Evolutionary conservation across 2,329 filamentous ascomycete species (phyloP), one percentile per base, ranked within the genome.

Genomic region (Zelopaecilomyces penicillatus): DNA sequence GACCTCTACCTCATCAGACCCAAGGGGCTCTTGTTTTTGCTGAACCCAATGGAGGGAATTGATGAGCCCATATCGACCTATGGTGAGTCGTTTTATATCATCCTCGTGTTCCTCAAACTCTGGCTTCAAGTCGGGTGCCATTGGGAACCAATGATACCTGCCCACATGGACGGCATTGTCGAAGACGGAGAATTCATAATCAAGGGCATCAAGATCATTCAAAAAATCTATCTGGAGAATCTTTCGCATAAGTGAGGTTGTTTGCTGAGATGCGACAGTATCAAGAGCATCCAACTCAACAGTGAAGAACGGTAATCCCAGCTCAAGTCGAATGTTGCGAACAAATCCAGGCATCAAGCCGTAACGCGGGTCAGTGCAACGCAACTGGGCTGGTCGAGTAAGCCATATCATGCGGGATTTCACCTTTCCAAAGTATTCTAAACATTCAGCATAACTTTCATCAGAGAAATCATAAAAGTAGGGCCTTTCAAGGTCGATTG

Each of bases 111-210:
- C n/a, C 3, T 9, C 12, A 12, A 37, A 27, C 1, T 28, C 28
- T 6, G 27, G 5, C 32, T 44, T 31, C 4, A 60, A 27, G 37
- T 57, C 54, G 4, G 57, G 46, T 2, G 45, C 37, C 0, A 61
- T 41, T 3, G 55, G 52, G 19, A 34, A 9, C 32, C 32, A 34
- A 12, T 34, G 32, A 12, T 34, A 34, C 12, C 32, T 19, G 12
- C 32, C 32, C 32, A 34, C 32, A 12, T 34, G 12, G 9, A 34
- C 32, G 32, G 32, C 12, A 9, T 12, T 12, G 32, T 34, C 32
- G 32, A 12, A 34, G 12, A 34, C 9, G 32, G 32, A 34, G 12
- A 34, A 34, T 12, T 34, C 32, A 12, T 9, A 34, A 34, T 34
- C 32, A 12, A 12, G 32, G 32, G 8, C 32, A 34, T 12, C 9